Conservation (phyloP, 768 basidiomycete species). For the Mycena rebaudengoi region DNA sequence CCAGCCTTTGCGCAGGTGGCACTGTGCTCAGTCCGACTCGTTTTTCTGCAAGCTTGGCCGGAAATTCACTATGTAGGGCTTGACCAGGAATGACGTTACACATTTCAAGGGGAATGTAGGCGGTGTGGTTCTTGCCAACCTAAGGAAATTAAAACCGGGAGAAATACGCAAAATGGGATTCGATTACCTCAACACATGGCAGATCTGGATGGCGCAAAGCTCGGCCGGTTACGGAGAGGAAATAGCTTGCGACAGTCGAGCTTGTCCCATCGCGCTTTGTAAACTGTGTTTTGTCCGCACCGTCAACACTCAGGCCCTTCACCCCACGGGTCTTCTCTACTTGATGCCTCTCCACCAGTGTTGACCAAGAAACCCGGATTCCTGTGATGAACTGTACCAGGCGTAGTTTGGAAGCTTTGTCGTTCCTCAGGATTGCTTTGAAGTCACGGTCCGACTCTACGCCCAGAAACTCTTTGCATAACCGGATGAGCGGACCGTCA, state of each 20-base stretch:
- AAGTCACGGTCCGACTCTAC: constrained; percentile 46
- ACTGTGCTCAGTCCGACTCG: constrained; percentile 73
- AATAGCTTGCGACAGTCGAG: constrained; percentile 54
- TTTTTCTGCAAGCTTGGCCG: constrained; percentile 70
- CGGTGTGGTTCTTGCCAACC: constrained; percentile 60
- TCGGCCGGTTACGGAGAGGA: constrained; percentile 26
- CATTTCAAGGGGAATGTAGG: constrained; percentile 72
- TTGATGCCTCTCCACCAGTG: constrained; percentile 29
- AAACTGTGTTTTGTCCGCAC: constrained; percentile 61
- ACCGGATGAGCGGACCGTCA: constrained; percentile 62
- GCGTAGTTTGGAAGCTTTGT: constrained; percentile 50
- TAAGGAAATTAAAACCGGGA: constrained; percentile 34
- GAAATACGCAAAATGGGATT: constrained; percentile 5
- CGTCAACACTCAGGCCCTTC: constrained; percentile 58
- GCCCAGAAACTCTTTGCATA: constrained; percentile 67
- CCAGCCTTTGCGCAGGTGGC: constrained; percentile 64
- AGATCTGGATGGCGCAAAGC: constrained; percentile 57
- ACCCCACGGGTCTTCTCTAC: constrained; percentile 52
- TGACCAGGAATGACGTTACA: constrained; percentile 72
- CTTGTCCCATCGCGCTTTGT: constrained; percentile 52
- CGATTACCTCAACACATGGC: constrained; percentile 64
- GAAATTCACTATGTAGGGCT: constrained; percentile 76
- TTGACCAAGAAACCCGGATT: constrained; percentile 37
- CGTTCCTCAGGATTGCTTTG: constrained; percentile 55
- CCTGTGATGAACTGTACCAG: constrained; percentile 48